A percentile compares a stretch with the other conserved stretches of the same genome.
Evolutionary conservation across 768 basidiomycete genomes (phyloP).

Genomic region (Leccinum truebloodii): DNA sequence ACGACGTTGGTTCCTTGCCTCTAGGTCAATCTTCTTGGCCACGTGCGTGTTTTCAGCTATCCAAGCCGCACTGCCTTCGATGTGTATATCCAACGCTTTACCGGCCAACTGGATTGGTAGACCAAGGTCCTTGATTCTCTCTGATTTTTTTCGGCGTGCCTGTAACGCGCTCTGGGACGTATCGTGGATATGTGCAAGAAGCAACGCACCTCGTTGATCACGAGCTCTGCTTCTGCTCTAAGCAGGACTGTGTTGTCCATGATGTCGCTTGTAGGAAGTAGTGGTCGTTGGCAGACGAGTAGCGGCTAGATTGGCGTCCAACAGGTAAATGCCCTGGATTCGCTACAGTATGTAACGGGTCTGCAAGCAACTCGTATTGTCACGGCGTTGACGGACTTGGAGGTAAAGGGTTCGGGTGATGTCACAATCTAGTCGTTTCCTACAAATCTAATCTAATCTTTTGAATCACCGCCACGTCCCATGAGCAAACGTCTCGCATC

Average conservation of each 20-base stretch:
- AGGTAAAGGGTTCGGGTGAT: not conserved
- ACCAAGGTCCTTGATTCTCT: constrained; percentile 69
- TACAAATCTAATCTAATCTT: constrained; percentile 26
- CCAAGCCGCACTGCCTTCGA: constrained; percentile 73
- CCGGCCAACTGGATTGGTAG: constrained; percentile 75
- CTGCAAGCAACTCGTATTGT: too few relatives aligned
- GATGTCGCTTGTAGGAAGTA: not conserved
- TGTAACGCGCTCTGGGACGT: constrained; percentile 29
- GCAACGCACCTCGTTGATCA: constrained; percentile 28
- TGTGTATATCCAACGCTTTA: constrained; percentile 69
- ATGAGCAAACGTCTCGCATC: constrained; percentile 69
- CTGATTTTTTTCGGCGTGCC: constrained; percentile 74
- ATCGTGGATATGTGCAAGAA: not conserved
- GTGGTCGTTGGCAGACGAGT: constrained; percentile 4
- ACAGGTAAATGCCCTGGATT: too few relatives aligned
- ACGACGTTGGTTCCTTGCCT: constrained; percentile 47
- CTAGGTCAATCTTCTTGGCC: constrained; percentile 70
- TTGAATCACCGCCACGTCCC: not conserved
- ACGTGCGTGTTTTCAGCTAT: constrained; percentile 85
- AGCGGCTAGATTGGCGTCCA: too few relatives aligned
- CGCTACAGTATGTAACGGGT: not conserved
- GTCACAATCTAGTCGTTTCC: too few relatives aligned
- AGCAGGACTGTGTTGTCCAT: constrained; percentile 34
- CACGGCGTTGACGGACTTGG: not conserved
- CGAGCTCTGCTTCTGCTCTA: constrained; percentile 34